A percentile compares a stretch with the other conserved stretches of the same genome.
phyloP scores from a whole-genome alignment of 257 asterid species.

The Solanum paucissectum region DNA sequence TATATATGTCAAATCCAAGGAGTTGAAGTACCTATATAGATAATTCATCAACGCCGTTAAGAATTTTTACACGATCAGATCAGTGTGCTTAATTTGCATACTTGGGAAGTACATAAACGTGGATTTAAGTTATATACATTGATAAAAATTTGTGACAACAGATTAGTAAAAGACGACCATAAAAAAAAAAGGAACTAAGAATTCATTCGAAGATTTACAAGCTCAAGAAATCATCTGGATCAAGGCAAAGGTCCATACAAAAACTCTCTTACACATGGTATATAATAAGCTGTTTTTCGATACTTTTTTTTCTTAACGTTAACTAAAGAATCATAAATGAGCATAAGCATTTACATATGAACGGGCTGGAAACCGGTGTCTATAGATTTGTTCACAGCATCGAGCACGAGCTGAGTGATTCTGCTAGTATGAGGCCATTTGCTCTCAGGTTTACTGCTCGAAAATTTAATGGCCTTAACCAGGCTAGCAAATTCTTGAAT shows the following conservation, averaged over 20 bases:
- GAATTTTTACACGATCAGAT: neutral
- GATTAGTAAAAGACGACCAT: neutral
- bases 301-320: neutral
- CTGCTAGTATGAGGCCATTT: constrained; percentile 58
- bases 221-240: neutral
- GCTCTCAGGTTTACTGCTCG: constrained; percentile 24
- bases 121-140: neutral
- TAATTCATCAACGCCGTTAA: neutral
- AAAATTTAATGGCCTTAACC: constrained; percentile 29
- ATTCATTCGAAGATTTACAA: neutral
- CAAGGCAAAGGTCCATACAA: neutral
- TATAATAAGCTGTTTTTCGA: neutral
- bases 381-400: constrained; percentile 56
- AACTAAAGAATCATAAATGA: neutral
- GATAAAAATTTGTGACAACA: neutral
- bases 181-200: neutral
- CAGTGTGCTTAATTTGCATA: neutral
- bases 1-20: neutral
- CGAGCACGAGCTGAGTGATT: constrained; percentile 28
- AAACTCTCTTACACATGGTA: neutral
- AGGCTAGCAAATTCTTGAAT: constrained; percentile 49
- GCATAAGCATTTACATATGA: constrained; percentile 11
- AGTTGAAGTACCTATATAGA: neutral
- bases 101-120: neutral
- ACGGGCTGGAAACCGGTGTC: constrained; percentile 43